phyloP scores from a whole-genome alignment of 805 yeast species.

The Metschnikowia bowlesiae region DNA sequence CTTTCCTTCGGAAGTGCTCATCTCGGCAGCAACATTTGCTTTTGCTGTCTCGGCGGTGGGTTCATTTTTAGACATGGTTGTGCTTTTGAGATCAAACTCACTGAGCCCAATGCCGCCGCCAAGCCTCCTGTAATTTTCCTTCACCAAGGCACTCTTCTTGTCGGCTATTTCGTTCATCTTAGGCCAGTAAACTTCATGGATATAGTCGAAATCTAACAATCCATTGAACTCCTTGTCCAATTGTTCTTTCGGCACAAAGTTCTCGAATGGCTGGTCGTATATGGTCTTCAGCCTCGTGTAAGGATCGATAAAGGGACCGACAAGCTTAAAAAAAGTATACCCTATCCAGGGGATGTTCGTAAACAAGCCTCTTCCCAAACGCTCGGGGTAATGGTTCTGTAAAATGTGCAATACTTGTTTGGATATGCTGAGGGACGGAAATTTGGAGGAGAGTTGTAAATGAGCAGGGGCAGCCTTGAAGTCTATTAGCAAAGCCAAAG shows the following conservation, averaged over 20 bases:
- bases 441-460: slow-evolving; percentile 36
- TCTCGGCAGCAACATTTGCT: no score
- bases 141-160: slow-evolving; percentile 28
- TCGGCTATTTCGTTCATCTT: slow-evolving; percentile 43
- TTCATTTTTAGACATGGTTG: background rate
- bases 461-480: slow-evolving; percentile 44
- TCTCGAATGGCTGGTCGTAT: slow-evolving; percentile 54
- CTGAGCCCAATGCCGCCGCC: slow-evolving; percentile 52
- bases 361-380: slow-evolving; percentile 19
- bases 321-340: slow-evolving; percentile 18
- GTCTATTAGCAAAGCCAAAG: slow-evolving; percentile 51
- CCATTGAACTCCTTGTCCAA: slow-evolving; percentile 48
- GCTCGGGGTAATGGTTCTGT: slow-evolving; percentile 20
- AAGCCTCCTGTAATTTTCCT: slow-evolving; percentile 37
- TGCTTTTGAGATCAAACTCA: slow-evolving; percentile 46
- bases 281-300: slow-evolving; percentile 53
- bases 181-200: slow-evolving; percentile 52
- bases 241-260: slow-evolving; percentile 50
- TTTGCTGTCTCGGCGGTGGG: background rate
- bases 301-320: slow-evolving; percentile 46
- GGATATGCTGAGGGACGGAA: slow-evolving; percentile 48
- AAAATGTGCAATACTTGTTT: slow-evolving; percentile 20
- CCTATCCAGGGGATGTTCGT: slow-evolving; percentile 21
- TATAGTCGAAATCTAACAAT: slow-evolving; percentile 46
- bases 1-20: background rate